Percentiles rank a stretch among this genome's conserved stretches.
Evolutionary conservation across 1,139 yeast genomes (phyloP).

Genomic region (Diutina sp.): DNA sequence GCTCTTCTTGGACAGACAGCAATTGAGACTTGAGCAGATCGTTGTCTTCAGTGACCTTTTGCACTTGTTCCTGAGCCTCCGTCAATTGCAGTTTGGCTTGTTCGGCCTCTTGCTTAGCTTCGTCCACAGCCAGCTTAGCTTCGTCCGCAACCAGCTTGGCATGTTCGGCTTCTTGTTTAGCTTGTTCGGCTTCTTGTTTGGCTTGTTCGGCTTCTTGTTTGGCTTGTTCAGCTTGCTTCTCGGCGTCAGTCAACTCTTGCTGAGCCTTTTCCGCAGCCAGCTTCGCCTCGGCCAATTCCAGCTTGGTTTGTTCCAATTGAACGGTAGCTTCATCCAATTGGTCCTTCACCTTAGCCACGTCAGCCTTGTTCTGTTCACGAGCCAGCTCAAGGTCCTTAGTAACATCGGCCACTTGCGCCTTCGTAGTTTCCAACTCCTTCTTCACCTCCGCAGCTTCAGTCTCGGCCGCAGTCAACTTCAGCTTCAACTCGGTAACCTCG

Average conservation of each 20-base stretch:
- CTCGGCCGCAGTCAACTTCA: background rate
- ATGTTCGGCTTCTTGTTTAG: background rate
- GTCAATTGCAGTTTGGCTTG: background rate
- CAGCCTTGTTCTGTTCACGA: background rate
- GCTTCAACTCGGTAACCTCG: background rate
- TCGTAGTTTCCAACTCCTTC: background rate
- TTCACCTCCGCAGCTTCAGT: background rate
- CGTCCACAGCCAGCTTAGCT: background rate
- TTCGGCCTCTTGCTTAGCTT: background rate
- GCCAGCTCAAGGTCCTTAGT: background rate
- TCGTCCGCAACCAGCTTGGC: background rate
- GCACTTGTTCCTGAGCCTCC: background rate
- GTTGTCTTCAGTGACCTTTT: background rate
- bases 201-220: background rate
- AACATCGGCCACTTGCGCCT: background rate
- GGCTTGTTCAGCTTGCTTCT: background rate
- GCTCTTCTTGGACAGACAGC: background rate
- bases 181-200: background rate
- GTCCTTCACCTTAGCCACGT: background rate
- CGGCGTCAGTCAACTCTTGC: background rate
- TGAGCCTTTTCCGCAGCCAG: background rate
- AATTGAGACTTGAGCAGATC: background rate
- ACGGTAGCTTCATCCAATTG: background rate
- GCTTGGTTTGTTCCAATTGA: background rate
- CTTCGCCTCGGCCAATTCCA: background rate